phyloP scores from a whole-genome alignment of 2,329 filamentous ascomycete genomes.

The Passalora sequoiae region DNA sequence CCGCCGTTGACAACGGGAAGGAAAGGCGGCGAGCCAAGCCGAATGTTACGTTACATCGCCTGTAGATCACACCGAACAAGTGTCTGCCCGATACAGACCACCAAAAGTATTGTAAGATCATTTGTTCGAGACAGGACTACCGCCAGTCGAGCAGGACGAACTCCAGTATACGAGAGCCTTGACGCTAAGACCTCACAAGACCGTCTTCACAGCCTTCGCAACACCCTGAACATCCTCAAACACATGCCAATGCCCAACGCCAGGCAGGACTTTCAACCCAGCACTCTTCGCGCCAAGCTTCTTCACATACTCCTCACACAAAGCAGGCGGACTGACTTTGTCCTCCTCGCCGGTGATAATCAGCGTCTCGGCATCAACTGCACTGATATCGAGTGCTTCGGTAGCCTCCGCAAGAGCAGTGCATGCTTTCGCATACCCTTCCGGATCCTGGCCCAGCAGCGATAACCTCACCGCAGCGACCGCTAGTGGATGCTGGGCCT shows the following conservation, averaged over 20 bases:
- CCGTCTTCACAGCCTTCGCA: constrained; percentile 30
- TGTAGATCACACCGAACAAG: too few species aligned
- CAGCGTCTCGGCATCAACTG: constrained; percentile 26
- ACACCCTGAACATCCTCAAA: constrained; percentile 45
- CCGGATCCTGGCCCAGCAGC: constrained; percentile 46
- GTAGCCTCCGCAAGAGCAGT: constrained; percentile 44
- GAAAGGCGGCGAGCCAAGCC: too few species aligned
- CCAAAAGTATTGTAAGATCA: too few species aligned
- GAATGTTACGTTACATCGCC: too few species aligned
- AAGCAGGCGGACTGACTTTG: constrained; percentile 39
- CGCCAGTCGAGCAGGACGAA: too few species aligned
- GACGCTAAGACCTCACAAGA: too few species aligned
- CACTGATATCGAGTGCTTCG: constrained; percentile 32
- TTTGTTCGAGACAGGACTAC: too few species aligned
- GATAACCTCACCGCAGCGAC: constrained; percentile 41
- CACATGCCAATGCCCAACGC: constrained; percentile 49
- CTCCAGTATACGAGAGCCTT: too few species aligned
- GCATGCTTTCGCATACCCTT: constrained; percentile 54
- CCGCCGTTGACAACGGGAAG: too few species aligned
- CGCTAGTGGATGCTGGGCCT: constrained; percentile 38
- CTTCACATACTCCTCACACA: constrained; percentile 32
- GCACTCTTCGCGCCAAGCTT: constrained; percentile 31
- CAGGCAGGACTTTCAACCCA: constrained; percentile 33
- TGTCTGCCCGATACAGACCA: too few species aligned
- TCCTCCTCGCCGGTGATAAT: constrained; percentile 47